Base-by-base conservation (phyloP, 345 rosid species). In the Ceriops decandra region DNA sequence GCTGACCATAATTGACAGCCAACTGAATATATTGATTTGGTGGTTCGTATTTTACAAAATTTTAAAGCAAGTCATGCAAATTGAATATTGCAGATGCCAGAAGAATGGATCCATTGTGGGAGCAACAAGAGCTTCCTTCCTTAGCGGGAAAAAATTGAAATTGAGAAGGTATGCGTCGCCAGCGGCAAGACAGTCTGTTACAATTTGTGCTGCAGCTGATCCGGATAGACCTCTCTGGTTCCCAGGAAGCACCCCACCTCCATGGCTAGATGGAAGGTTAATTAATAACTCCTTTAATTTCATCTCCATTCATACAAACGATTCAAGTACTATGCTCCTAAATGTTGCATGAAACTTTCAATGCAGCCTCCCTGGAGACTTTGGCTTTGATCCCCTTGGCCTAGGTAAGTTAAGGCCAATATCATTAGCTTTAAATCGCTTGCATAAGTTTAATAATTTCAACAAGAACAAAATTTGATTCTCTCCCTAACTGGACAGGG, bases 221-320 rank as follows among this genome's bases (percentile, higher is more conserved):
- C 96, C 97, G 3, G 75, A 91, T 7, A 88, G 99, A 70, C 99
- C 99, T 47, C 71, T 95, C 65, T 95, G 99, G 99, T 95, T 95
- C 85, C 99, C 98, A 0, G 99, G 99, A 49, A 95, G 97, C 85
- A 79, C 88, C 47, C 99, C 97, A 77, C 99, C 97, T 51, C 84
- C 85, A 57, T 95, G 93, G 97, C 93, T 95, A 5, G 97, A 95
- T 61, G 96, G 97, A 76, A 88, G 90, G 89, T 84, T 52, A 54
- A 17, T 9, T 38, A n/a, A 28, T 15, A 5, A 21, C 21, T 53
- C 19, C 0, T 57, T 17, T 71, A n/a, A 19, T 28, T 30, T 42
- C 28, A 9, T 67, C 24, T 35, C 36, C 52, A 4, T 53, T 35
- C 13, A 52, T n/a, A 0, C 5, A 3, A 3, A 5, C 16, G 15